Conservation (phyloP, 768 basidiomycete species). For the Hygrophorus russula region DNA sequence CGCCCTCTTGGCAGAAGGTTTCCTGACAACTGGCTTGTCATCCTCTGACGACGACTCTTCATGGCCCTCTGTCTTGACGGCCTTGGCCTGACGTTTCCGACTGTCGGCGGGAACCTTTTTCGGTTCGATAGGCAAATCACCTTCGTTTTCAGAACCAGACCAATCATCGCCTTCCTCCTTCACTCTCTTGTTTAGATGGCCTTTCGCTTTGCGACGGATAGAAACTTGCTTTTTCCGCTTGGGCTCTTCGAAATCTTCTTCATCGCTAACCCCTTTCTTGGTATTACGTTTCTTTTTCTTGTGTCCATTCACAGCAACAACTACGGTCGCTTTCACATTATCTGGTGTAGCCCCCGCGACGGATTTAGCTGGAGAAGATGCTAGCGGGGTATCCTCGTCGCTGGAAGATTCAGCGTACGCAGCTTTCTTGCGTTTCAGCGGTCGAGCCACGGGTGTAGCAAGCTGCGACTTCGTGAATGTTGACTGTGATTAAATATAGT, state of each 20-base stretch:
- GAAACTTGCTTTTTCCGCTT: conserved; percentile 30
- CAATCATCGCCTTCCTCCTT: conserved; percentile 33
- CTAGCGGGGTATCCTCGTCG: conserved; percentile 63
- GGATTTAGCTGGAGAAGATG: conserved; percentile 44
- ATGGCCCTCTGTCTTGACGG: conserved; percentile 37
- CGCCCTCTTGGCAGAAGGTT: conserved; percentile 26
- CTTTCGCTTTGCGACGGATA: conserved; percentile 27
- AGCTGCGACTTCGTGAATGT: conserved; percentile 33
- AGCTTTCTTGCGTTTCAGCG: conserved; percentile 52
- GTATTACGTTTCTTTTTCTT: conserved; percentile 25
- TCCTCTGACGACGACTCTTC: conserved; percentile 26
- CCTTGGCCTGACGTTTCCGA: conserved; percentile 32
- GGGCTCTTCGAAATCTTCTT: conserved; percentile 31
- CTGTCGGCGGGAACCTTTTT: conserved; percentile 21
- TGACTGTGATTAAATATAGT: conserved; percentile 40
- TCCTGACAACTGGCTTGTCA: conserved; percentile 32
- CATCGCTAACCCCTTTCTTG: conserved; percentile 24
- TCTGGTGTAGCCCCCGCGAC: conserved; percentile 30
- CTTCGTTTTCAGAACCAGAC: conserved; percentile 19
- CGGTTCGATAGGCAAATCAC: conserved; percentile 19
- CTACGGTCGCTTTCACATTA: conserved; percentile 23
- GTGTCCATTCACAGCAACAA: conserved; percentile 20
- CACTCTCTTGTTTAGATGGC: conserved; percentile 54
- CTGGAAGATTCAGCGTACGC: conserved; percentile 46
- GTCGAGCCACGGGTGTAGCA: conserved; percentile 23